Evolutionary conservation across 371 early-diverging fungal species (phyloP), one percentile per base, ranked within the genome.

Genomic region (Nosema granulosis): DNA sequence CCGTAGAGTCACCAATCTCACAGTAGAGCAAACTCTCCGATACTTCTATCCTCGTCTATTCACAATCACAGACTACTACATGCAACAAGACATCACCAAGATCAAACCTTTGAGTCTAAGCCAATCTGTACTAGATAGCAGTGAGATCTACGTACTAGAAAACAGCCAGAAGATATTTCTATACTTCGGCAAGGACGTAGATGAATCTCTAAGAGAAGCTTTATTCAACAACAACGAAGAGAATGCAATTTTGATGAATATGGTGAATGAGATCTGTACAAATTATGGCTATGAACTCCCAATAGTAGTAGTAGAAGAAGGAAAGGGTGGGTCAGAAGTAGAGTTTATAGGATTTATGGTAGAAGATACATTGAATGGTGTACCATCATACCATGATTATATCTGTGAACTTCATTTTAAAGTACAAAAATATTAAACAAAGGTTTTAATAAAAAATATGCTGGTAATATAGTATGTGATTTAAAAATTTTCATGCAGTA

Each of bases 41-140:
- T 78, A 76, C 75, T 83, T 84, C 69, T 86, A 86, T 76, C 86
- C 86, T 18, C 29, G 83, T 1, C 38, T 85, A 32, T 63, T 86
- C 51, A 57, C 68, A 24, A 71, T 86, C 20, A 76, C 81, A 32
- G 81, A 83, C 29, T 84, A 79, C 61, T 83, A 76, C 63, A 74
- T 73, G 9, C 75, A 80, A 24, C 37, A 74, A 4, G 52, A 49
- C 37, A 29, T 82, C 11, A 65, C 77, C 18, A 51, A 69, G 28
- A 71, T 80, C 12, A 66, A 69, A n/a, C 63, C 56, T 20, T 69
- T 82, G 26, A 65, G 74, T 52, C 62, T 84, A n/a, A 77, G 57
- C 62, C 54, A 62, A 52, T 57, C 67, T 11, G 62, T 49, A 18
- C 59, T 86, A n/a, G 58, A 73, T 28, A n/a, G 31, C 20, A 66